Evolutionary conservation across 345 rosid species (phyloP), one percentile per base, ranked within the genome.

Genomic region (Jatropha curcas): DNA sequence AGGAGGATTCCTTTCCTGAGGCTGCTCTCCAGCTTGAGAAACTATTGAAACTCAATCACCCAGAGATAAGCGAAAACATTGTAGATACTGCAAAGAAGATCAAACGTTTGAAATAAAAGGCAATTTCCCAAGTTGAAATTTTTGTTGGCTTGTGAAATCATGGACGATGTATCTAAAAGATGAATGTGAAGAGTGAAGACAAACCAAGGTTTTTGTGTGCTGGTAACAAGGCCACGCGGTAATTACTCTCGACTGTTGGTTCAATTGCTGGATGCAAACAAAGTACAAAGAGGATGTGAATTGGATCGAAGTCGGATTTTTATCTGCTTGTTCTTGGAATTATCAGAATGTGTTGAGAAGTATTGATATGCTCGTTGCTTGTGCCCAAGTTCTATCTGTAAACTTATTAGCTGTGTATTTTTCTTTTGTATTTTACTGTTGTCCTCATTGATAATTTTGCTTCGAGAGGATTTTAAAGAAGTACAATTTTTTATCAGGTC

Each of bases 31-130:
- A 72, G 66, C 82, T 92, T 4, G 87, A 80, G 67, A 87, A 85
- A 65, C 76, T 94, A 62, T 75, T 94, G 72, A 79, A 77, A 66
- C 85, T 83, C 33, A 77, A 82, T 70, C 83, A 83, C 66, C 84
- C 80, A 1, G 91, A 84, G 78, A 84, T 89, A 60, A 78, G 80
- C 68, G 85, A 87, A 81, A 85, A 81, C 82, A 80, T 92, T 65
- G 41, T 82, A 46, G 91, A 89, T 39, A 41, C 87, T 13, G 59
- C 97, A 35, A 88, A 87, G 82, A 90, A 87, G 80, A 83, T 94
- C 70, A 83, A 45, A 80, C 79, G 80, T 82, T 79, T 81, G 76
- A 82, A 85, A 62, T 88, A 81, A 87, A 57, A 57, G 30, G 34
- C 25, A 16, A 25, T 33, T 13, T 55, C 28, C 43, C 71, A 4